These are phyloP conservation scores for Clonostachys chloroleuca DNA, from an alignment of 2,329 filamentous ascomycete genomes.

Conservation along the genomic window DNA sequence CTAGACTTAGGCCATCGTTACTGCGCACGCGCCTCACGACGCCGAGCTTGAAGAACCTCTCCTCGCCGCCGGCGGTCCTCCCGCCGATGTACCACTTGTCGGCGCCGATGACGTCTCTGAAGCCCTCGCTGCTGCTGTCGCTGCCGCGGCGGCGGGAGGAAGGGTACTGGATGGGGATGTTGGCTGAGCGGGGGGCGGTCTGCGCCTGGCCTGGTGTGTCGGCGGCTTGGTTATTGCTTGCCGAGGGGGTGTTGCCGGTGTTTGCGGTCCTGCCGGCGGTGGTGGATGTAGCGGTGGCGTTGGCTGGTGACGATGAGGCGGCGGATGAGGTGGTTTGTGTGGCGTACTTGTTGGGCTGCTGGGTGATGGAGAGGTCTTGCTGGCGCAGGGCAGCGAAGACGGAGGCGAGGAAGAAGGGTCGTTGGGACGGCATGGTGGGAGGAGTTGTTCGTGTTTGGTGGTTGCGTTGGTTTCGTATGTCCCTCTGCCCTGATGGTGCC, in stretches of 20 bases:
- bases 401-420: slow-evolving; percentile 51
- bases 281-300: slow-evolving; percentile 1
- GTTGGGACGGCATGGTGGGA: slow-evolving; percentile 39
- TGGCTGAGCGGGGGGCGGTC: slow-evolving; percentile 8
- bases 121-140: slow-evolving; percentile 72
- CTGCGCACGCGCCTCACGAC: slow-evolving; percentile 70
- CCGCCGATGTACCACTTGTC: slow-evolving; percentile 84
- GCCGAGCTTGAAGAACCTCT: slow-evolving; percentile 76
- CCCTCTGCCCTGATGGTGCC: too few relatives aligned
- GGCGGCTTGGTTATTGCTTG: slow-evolving; percentile 1
- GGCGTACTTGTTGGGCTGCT: slow-evolving; percentile 20
- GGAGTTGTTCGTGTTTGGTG: too few relatives aligned
- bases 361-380: slow-evolving; percentile 25
- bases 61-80: slow-evolving; percentile 70
- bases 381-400: slow-evolving; percentile 53
- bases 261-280: slow-evolving; percentile 7
- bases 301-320: slow-evolving; percentile 3
- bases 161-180: slow-evolving; percentile 32
- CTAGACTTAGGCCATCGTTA: slow-evolving; percentile 69
- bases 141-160: slow-evolving; percentile 56
- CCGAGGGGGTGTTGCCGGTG: slow-evolving; percentile 3
- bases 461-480: too few relatives aligned
- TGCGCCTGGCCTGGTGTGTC: slow-evolving; percentile 3
- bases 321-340: slow-evolving; percentile 7
- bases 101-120: slow-evolving; percentile 64